Conservation (phyloP, 139 green algal species). For the Dunaliella sp. region DNA sequence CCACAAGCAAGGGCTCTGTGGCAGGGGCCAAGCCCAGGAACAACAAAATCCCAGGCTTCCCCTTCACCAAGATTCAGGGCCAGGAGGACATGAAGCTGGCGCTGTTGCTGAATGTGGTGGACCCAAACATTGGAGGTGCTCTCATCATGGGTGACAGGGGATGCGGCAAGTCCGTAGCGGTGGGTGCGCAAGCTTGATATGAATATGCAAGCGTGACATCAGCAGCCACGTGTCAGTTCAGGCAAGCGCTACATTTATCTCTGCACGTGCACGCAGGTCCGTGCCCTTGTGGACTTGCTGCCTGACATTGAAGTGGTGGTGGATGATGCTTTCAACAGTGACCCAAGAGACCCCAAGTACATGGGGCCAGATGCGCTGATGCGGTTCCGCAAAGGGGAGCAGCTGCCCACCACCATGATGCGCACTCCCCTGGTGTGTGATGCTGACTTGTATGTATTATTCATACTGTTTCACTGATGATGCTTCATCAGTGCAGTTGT, state of each 20-base stretch:
- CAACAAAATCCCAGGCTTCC: conserved; percentile 42
- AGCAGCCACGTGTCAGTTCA: background rate
- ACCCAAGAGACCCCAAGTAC: conserved; percentile 74
- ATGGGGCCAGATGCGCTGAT: conserved; percentile 74
- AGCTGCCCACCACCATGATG: conserved; percentile 42
- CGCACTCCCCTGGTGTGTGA: conserved; percentile 70
- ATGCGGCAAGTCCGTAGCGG: conserved; percentile 78
- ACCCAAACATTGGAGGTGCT: conserved; percentile 82
- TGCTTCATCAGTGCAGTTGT: background rate
- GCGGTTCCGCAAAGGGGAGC: conserved; percentile 49
- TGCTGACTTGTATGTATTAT: conserved; percentile 1
- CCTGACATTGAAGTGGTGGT: conserved; percentile 77
- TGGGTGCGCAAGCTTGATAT: conserved; percentile 22
- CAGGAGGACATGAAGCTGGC: conserved; percentile 87
- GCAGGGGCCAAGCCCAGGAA: background rate
- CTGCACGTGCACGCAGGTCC: conserved; percentile 51
- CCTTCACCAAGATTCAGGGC: conserved; percentile 69
- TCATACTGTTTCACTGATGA: background rate
- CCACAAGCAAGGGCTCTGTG: background rate
- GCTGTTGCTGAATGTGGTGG: conserved; percentile 82
- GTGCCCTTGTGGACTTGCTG: conserved; percentile 78
- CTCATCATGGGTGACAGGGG: conserved; percentile 90
- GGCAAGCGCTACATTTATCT: background rate
- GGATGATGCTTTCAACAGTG: conserved; percentile 81
- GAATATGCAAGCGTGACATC: background rate